Evolutionary conservation across 2,329 filamentous ascomycete species (phyloP).

Genomic region (Stagonosporopsis rhizophila): DNA sequence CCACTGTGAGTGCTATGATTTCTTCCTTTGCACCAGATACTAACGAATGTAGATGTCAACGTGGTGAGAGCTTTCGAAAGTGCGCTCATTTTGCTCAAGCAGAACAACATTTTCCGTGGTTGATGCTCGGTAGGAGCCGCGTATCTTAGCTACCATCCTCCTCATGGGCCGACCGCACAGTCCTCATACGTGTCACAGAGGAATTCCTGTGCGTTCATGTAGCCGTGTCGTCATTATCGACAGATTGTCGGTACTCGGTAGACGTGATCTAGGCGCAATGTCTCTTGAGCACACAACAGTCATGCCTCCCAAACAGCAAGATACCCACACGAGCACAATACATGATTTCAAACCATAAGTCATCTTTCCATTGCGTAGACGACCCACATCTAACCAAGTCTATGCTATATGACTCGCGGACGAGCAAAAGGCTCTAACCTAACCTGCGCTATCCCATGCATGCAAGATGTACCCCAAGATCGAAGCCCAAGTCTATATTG

Average conservation of each 20-base stretch:
- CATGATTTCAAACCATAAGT: not conserved
- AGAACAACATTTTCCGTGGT: conserved; percentile 24
- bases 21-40: not conserved
- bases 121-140: conserved; percentile 40
- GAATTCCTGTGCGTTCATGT: conserved; percentile 1
- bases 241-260: not conserved
- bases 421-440: conserved; percentile 26
- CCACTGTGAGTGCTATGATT: conserved; percentile 70
- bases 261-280: not conserved
- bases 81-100: conserved; percentile 56
- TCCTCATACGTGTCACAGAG: not conserved
- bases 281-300: not conserved
- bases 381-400: conserved; percentile 25
- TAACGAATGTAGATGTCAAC: conserved; percentile 48
- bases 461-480: conserved; percentile 15
- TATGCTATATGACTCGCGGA: conserved; percentile 28
- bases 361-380: conserved; percentile 8
- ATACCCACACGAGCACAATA: not conserved
- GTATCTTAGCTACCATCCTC: conserved; percentile 25
- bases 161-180: not conserved
- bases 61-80: conserved; percentile 58
- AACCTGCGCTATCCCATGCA: conserved; percentile 22
- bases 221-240: not conserved
- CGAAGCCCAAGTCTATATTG: conserved; percentile 9
- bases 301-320: not conserved